Conservation (phyloP, 2,329 filamentous ascomycete genomes). For the Fonsecaea monophora region DNA sequence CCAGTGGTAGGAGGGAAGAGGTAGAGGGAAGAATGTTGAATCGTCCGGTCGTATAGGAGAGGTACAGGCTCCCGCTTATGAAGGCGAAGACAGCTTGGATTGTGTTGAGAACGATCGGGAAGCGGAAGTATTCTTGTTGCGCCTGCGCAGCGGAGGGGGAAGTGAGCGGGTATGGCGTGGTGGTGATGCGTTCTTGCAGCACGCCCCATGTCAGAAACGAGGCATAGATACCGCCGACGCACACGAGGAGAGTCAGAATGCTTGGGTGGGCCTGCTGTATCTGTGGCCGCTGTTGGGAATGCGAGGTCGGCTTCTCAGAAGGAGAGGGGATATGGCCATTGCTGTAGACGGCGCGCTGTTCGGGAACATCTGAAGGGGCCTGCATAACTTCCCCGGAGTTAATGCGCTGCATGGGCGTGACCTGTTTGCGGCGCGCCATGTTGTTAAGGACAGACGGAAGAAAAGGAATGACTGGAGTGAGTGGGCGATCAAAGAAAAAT, state of each 20-base stretch:
- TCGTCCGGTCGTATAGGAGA: conserved; percentile 67
- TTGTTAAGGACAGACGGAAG: conserved; percentile 43
- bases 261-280: conserved; percentile 57
- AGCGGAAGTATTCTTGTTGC: conserved; percentile 78
- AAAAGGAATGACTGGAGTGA: conserved; percentile 28
- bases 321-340: conserved; percentile 44
- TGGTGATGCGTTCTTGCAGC: conserved; percentile 96
- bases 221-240: conserved; percentile 93
- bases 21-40: conserved; percentile 74
- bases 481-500: background rate
- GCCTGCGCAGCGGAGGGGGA: conserved; percentile 53
- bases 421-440: conserved; percentile 75
- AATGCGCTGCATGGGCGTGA: conserved; percentile 68
- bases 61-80: conserved; percentile 80
- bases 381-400: conserved; percentile 70
- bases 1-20: conserved; percentile 76
- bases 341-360: conserved; percentile 40
- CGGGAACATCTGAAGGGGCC: conserved; percentile 44
- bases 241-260: conserved; percentile 77
- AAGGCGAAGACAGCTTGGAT: conserved; percentile 91
- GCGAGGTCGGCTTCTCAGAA: background rate
- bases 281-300: background rate
- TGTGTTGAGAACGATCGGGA: conserved; percentile 94
- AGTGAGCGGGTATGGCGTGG: conserved; percentile 70
- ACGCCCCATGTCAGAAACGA: conserved; percentile 97